Evolutionary conservation across 768 basidiomycete genomes (phyloP).

Genomic region (Tricholoma sp.): DNA sequence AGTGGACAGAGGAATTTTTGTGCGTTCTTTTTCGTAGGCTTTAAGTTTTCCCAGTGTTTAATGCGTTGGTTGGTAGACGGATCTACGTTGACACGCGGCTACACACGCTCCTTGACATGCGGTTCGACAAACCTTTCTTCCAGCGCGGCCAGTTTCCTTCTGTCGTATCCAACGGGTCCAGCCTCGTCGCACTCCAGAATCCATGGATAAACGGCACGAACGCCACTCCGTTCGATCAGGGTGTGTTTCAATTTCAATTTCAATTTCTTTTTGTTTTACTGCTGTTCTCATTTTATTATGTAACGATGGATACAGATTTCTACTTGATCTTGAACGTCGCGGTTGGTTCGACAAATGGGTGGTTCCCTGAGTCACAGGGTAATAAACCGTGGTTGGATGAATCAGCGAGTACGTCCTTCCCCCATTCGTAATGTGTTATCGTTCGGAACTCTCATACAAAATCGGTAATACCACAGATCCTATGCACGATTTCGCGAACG

Average conservation of each 20-base stretch:
- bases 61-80: constrained; percentile 27
- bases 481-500: constrained; percentile 56
- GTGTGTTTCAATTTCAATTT: constrained; percentile 44
- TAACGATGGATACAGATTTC: constrained; percentile 43
- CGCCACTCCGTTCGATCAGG: constrained; percentile 76
- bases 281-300: too few species aligned
- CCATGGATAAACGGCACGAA: constrained; percentile 75
- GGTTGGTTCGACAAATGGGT: constrained; percentile 79
- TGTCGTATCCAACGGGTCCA: constrained; percentile 34
- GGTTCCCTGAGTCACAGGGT: constrained; percentile 84
- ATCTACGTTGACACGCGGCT: constrained; percentile 81
- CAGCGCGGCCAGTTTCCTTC: constrained; percentile 42
- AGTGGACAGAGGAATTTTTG: constrained; percentile 78
- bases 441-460: background rate
- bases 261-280: too few species aligned
- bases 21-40: too few species aligned
- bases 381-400: constrained; percentile 76
- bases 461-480: constrained; percentile 39
- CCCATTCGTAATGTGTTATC: background rate
- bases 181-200: constrained; percentile 47
- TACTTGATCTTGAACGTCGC: constrained; percentile 79
- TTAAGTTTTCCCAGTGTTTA: background rate
- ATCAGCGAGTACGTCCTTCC: constrained; percentile 36
- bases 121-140: constrained; percentile 79
- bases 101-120: constrained; percentile 64